Conservation (phyloP, 768 basidiomycete genomes). For the Arthromyces matolae region DNA sequence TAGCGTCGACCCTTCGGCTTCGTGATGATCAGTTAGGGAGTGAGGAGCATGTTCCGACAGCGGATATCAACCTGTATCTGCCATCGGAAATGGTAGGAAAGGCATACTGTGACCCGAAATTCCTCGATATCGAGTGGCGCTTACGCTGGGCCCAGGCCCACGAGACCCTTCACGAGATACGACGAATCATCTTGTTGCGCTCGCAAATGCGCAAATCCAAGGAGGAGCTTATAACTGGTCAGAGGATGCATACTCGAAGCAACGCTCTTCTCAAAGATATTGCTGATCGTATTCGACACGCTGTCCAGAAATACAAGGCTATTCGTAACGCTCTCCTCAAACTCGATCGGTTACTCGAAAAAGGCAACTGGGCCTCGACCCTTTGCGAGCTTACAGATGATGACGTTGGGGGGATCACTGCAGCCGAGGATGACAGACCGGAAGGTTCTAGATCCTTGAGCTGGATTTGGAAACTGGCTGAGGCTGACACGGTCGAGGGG, state of each 20-base stretch:
- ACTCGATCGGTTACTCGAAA: not conserved
- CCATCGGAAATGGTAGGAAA: not conserved
- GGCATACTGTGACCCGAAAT: not conserved
- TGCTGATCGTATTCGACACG: not conserved
- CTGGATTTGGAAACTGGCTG: slow-evolving; percentile 1
- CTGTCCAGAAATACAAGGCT: not conserved
- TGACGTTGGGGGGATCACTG: not conserved
- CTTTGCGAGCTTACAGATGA: slow-evolving; percentile 1
- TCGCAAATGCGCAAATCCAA: slow-evolving; percentile 29
- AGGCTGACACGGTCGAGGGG: not conserved
- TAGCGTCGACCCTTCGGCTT: not conserved
- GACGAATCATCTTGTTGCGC: slow-evolving; percentile 24
- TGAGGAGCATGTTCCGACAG: not conserved
- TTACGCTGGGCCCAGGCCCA: slow-evolving; percentile 27
- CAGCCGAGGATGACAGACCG: not conserved
- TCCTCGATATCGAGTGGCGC: slow-evolving; percentile 22
- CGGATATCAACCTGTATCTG: slow-evolving; percentile 6
- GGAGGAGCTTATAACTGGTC: slow-evolving; percentile 22
- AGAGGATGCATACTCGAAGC: slow-evolving; percentile 22
- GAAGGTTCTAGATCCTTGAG: not conserved
- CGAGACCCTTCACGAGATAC: slow-evolving; percentile 25
- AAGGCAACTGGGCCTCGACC: too few relatives aligned
- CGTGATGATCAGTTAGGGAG: slow-evolving; percentile 1
- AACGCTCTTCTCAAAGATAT: slow-evolving; percentile 11
- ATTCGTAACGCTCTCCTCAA: not conserved